Percentiles rank a stretch among this genome's conserved stretches.
Evolutionary conservation across 2,329 filamentous ascomycete species (phyloP).

Genomic region (Talaromyces sp.): DNA sequence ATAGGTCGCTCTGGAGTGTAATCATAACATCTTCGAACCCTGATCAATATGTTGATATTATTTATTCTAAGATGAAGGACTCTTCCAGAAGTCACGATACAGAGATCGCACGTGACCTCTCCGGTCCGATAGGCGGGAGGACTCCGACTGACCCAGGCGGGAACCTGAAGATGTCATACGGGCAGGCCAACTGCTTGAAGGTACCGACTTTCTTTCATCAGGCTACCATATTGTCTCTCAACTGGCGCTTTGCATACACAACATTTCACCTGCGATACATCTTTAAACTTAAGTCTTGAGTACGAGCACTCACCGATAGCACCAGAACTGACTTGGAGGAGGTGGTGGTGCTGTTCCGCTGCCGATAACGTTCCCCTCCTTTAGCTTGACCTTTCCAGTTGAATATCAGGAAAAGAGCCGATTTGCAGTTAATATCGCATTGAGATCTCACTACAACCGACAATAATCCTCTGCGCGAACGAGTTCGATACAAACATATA

Average conservation of each 20-base stretch:
- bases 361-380: slow-evolving; percentile 3
- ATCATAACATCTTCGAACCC: neutral
- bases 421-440: neutral
- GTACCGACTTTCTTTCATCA: slow-evolving; percentile 8
- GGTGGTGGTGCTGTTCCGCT: slow-evolving; percentile 2
- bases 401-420: neutral
- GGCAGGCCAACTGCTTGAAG: slow-evolving; percentile 7
- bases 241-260: neutral
- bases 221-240: slow-evolving; percentile 13
- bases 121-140: slow-evolving; percentile 30
- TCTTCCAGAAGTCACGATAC: neutral
- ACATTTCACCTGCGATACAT: neutral
- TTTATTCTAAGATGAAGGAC: neutral
- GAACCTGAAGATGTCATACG: slow-evolving; percentile 19
- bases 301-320: neutral
- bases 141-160: slow-evolving; percentile 15
- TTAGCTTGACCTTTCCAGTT: neutral
- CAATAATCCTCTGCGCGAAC: neutral
- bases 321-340: neutral
- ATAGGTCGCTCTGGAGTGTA: neutral
- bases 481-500: neutral
- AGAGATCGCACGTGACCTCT: slow-evolving; percentile 30
- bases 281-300: neutral
- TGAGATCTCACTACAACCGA: neutral
- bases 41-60: neutral